Percentiles rank a stretch among this genome's conserved stretches.
These are phyloP conservation scores for Fusarium paranaense DNA, from an alignment of 2,329 filamentous ascomycete species.

Conservation along the genomic window DNA sequence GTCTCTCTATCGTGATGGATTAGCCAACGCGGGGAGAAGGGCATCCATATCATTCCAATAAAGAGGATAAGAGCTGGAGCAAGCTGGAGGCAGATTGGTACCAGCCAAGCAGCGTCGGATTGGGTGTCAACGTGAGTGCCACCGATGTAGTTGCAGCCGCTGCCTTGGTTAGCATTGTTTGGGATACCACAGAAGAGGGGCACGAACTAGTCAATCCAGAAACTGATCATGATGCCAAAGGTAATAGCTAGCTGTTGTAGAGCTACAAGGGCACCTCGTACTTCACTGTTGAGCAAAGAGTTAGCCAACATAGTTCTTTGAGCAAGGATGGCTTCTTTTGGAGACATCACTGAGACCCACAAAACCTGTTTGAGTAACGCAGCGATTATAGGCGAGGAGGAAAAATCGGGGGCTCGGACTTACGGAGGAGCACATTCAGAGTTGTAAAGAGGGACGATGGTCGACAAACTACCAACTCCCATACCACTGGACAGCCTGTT, in stretches of 20 bases:
- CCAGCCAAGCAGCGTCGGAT: slow-evolving; percentile 57
- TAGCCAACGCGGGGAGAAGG: slow-evolving; percentile 51
- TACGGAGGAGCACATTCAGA: slow-evolving; percentile 59
- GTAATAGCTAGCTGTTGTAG: slow-evolving; percentile 57
- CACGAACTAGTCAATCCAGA: slow-evolving; percentile 56
- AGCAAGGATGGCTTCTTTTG: not conserved
- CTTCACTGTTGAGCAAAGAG: slow-evolving; percentile 37
- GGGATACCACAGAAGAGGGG: slow-evolving; percentile 36
- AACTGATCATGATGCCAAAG: slow-evolving; percentile 56
- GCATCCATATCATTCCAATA: slow-evolving; percentile 65
- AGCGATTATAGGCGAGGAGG: no score
- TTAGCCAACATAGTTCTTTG: not conserved
- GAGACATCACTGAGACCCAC: not conserved
- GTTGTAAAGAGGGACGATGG: slow-evolving; percentile 58
- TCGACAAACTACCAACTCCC: slow-evolving; percentile 55
- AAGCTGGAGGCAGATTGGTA: slow-evolving; percentile 64
- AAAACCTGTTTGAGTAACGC: not conserved
- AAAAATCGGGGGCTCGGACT: not conserved
- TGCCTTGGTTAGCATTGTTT: not conserved
- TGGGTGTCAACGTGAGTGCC: slow-evolving; percentile 48
- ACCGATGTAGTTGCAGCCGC: slow-evolving; percentile 52
- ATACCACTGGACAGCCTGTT: slow-evolving; percentile 49
- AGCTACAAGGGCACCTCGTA: slow-evolving; percentile 60
- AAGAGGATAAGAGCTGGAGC: slow-evolving; percentile 67
- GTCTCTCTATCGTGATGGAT: slow-evolving; percentile 47